Evolutionary conservation across 805 yeast species (phyloP), one percentile per base, ranked within the genome.

Genomic region (Yarrowia deformans): DNA sequence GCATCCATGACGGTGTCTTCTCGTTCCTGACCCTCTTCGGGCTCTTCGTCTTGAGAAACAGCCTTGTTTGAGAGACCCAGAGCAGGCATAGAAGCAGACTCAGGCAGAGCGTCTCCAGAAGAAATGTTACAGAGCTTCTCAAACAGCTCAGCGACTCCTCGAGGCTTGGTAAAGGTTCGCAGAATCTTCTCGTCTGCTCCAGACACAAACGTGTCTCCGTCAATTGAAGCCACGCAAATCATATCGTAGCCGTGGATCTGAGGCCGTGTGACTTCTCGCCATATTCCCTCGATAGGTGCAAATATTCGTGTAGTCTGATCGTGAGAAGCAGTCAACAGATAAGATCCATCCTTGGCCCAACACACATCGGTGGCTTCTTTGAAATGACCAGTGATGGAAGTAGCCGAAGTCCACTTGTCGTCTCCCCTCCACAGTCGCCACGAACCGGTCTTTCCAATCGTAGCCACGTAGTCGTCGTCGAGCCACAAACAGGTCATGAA

Each of bases 221-320:
- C 79, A 14, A 95, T 78, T 13, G 89, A 82, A 46, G 88, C 86
- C 8, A 90, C 81, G 72, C 97, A 88, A 46, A 91, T 84, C 98
- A 95, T 93, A 76, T 95, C 98, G 76, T 92, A 95, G 9, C 99
- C 99, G 78, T 95, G 99, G 72, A 95, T 95, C 78, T 95, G 99
- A 0, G 99, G 98, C 73, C 99, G 85, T 1, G 97, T 91, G 78
- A 95, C 89, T 77, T 95, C 99, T 76, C 89, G 89, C 97, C 97
- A 93, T 0, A 88, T 81, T 1, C 55, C 63, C 0, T 72, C 69
- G 58, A 82, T 78, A 18, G 68, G 69, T 0, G 97, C 88, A 78
- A 84, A 89, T 32, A 95, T 77, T 74, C 99, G 84, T 0, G 98
- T 91, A 0, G 99, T 95, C 79, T 95, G 98, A 77, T 95, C 99